These are phyloP conservation scores for Alternaria postmessia DNA, from an alignment of 2,329 filamentous ascomycete genomes.

Conservation along the genomic window DNA sequence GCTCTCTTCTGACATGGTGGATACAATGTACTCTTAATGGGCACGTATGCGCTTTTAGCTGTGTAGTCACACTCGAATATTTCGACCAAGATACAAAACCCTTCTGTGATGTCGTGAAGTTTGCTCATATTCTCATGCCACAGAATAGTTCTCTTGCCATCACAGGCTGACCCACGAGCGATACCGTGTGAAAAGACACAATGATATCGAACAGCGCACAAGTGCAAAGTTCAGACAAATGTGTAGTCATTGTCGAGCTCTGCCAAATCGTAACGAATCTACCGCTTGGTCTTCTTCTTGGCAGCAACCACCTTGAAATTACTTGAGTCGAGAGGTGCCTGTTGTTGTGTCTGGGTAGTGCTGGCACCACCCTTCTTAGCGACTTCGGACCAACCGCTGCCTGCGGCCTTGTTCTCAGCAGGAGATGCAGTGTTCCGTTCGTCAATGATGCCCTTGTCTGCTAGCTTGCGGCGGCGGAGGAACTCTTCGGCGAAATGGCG, in stretches of 20 bases:
- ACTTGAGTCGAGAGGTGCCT: constrained; percentile 57
- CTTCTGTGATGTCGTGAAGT: neutral
- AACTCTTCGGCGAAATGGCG: constrained; percentile 95
- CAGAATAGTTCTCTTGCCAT: neutral
- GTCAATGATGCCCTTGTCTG: constrained; percentile 88
- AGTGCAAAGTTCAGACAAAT: neutral
- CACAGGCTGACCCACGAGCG: neutral
- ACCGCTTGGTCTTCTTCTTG: constrained; percentile 80
- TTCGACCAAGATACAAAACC: neutral
- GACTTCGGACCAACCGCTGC: constrained; percentile 92
- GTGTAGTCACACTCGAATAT: neutral
- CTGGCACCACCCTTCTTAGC: constrained; percentile 88
- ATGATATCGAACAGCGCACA: neutral
- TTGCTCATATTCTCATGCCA: neutral
- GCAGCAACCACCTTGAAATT: constrained; percentile 89
- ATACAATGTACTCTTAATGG: neutral
- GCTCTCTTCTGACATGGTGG: neutral
- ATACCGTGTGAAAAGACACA: neutral
- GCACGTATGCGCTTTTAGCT: neutral
- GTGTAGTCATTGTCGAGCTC: neutral
- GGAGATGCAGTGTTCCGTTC: constrained; percentile 66
- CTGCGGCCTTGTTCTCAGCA: constrained; percentile 53
- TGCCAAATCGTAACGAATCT: constrained; percentile 11
- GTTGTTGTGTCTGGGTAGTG: constrained; percentile 50
- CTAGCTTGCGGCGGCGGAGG: constrained; percentile 88